Conservation (phyloP, 164 flowering plant species). For the Magnolia changhungtana region DNA sequence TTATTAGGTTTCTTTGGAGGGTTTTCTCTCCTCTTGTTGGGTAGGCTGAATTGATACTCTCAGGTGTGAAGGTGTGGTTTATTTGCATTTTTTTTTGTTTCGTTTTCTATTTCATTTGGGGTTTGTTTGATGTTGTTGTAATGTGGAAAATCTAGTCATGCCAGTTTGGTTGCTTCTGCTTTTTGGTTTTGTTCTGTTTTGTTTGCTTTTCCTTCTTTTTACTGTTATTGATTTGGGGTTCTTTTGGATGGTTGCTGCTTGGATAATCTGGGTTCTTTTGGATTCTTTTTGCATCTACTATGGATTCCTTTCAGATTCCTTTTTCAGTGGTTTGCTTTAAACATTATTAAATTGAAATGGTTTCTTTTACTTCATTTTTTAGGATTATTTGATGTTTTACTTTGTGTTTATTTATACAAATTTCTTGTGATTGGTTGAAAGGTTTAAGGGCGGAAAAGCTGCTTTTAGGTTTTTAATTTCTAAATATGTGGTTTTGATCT, state of each 20-base stretch:
- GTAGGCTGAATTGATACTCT: neutral
- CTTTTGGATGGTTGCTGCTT: slow-evolving; percentile 29
- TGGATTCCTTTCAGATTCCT: neutral
- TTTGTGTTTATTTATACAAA: neutral
- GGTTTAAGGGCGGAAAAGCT: neutral
- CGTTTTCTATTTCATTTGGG: neutral
- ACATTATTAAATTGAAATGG: neutral
- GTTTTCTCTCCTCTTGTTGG: neutral
- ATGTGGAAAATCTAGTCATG: slow-evolving; percentile 24
- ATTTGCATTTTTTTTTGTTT: neutral
- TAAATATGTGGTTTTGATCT: neutral
- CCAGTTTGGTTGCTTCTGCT: slow-evolving; percentile 13
- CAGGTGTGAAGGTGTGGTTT: neutral
- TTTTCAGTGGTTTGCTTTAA: neutral
- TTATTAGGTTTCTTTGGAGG: neutral
- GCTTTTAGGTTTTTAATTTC: neutral
- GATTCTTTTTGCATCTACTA: slow-evolving; percentile 6
- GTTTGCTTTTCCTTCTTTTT: neutral
- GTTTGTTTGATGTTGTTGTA: slow-evolving; percentile 5
- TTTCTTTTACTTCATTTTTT: slow-evolving; percentile 7
- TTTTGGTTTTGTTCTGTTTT: slow-evolving; percentile 22
- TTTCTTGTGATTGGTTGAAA: neutral
- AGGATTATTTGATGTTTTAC: slow-evolving; percentile 3
- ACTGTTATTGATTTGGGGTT: slow-evolving; percentile 21
- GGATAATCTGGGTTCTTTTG: slow-evolving; percentile 24